Conservation (phyloP, 345 rosid species). For the Cardamine occulta region DNA sequence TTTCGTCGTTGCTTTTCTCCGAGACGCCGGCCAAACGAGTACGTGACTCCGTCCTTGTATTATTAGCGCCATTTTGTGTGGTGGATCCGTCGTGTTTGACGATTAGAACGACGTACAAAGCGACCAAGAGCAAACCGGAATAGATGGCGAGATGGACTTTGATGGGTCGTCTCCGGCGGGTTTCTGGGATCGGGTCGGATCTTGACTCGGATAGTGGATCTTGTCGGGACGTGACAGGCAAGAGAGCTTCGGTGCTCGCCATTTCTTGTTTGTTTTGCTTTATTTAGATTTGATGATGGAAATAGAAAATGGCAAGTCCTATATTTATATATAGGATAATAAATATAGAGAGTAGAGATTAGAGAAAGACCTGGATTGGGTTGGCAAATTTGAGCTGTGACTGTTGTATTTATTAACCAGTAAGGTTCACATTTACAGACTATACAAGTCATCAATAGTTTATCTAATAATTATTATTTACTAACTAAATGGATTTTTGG, state of each 20-base stretch:
- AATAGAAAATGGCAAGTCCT: background rate
- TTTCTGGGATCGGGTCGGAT: slow-evolving; percentile 19
- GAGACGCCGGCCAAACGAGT: slow-evolving; percentile 68
- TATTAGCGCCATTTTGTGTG: background rate
- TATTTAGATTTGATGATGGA: slow-evolving; percentile 28
- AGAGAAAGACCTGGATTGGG: slow-evolving; percentile 30
- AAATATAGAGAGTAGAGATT: background rate
- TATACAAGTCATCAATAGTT: background rate
- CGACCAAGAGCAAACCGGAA: slow-evolving; percentile 48
- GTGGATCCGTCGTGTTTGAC: slow-evolving; percentile 35
- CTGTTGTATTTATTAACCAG: slow-evolving; percentile 4
- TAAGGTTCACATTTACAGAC: background rate
- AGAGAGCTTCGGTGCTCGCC: slow-evolving; percentile 44
- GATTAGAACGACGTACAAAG: slow-evolving; percentile 43
- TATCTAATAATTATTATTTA: background rate
- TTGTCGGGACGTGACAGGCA: slow-evolving; percentile 35
- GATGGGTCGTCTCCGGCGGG: slow-evolving; percentile 40
- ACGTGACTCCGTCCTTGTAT: slow-evolving; percentile 48
- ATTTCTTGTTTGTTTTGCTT: slow-evolving; percentile 29
- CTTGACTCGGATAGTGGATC: slow-evolving; percentile 37
- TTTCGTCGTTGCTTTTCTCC: slow-evolving; percentile 48
- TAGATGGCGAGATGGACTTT: slow-evolving; percentile 31
- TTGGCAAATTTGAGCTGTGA: slow-evolving; percentile 6
- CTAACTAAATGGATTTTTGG: background rate
- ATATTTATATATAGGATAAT: slow-evolving; percentile 8